Conservation (phyloP, 768 basidiomycete genomes). For the Russula sp. region DNA sequence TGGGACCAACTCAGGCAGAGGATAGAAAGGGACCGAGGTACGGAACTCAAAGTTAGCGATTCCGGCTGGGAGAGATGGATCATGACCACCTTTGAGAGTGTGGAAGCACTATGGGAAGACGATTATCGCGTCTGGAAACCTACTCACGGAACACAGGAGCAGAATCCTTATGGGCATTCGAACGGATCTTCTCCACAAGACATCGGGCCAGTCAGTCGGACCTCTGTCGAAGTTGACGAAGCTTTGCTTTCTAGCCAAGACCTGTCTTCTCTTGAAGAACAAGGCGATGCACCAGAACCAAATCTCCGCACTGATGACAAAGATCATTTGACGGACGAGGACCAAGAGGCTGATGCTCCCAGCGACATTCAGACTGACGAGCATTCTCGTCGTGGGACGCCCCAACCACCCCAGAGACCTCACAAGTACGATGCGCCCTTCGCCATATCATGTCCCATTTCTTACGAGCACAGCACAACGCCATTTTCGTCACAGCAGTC, state of each 20-base stretch:
- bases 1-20: slow-evolving; percentile 68
- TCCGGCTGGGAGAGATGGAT: slow-evolving; percentile 68
- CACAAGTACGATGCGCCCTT: slow-evolving; percentile 3
- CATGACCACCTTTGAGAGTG: slow-evolving; percentile 87
- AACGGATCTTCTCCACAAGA: slow-evolving; percentile 18
- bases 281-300: slow-evolving; percentile 33
- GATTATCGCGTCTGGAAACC: slow-evolving; percentile 59
- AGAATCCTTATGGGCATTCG: slow-evolving; percentile 23
- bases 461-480: not conserved
- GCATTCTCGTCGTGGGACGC: slow-evolving; percentile 10
- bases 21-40: slow-evolving; percentile 49
- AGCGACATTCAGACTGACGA: slow-evolving; percentile 28
- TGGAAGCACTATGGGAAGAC: slow-evolving; percentile 81
- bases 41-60: slow-evolving; percentile 32
- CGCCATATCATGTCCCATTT: not conserved
- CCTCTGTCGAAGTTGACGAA: slow-evolving; percentile 54
- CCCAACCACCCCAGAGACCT: slow-evolving; percentile 4
- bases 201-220: slow-evolving; percentile 9
- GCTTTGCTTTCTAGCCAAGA: slow-evolving; percentile 51
- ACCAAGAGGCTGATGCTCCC: slow-evolving; percentile 38
- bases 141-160: slow-evolving; percentile 7
- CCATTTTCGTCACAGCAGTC: slow-evolving; percentile 9
- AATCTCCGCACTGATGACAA: slow-evolving; percentile 34
- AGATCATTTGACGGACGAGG: slow-evolving; percentile 35
- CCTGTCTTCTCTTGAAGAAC: slow-evolving; percentile 41